phyloP scores from a whole-genome alignment of 2,329 filamentous ascomycete genomes.

The Aaosphaeria arxii region DNA sequence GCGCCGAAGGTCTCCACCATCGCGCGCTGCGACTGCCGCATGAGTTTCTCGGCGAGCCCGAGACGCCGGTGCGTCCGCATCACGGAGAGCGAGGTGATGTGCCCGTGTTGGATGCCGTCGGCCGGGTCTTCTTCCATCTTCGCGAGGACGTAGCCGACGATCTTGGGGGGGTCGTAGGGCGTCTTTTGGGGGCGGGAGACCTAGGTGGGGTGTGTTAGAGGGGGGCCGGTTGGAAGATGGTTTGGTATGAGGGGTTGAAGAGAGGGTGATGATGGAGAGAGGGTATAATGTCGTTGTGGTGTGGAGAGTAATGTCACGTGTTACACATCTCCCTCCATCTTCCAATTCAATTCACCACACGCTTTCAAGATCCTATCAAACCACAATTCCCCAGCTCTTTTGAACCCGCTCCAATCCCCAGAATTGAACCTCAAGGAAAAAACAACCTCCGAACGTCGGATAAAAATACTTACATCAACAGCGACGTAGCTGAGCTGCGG shows the following conservation, averaged over 20 bases:
- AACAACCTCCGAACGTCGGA: not conserved
- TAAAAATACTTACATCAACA: slow-evolving; percentile 63
- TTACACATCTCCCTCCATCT: too few relatives aligned
- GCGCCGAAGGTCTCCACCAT: slow-evolving; percentile 96
- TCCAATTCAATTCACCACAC: too few relatives aligned
- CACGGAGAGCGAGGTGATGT: slow-evolving; percentile 92
- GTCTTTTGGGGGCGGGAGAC: slow-evolving; percentile 74
- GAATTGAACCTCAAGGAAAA: too few relatives aligned
- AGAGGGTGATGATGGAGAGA: not conserved
- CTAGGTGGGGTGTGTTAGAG: slow-evolving; percentile 23
- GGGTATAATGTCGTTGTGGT: not conserved
- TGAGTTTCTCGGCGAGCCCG: slow-evolving; percentile 94
- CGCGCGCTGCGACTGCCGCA: slow-evolving; percentile 88
- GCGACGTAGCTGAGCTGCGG: slow-evolving; percentile 96
- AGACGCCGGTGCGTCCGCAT: slow-evolving; percentile 93
- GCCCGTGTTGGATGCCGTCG: slow-evolving; percentile 88
- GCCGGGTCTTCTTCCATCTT: slow-evolving; percentile 99
- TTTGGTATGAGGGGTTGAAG: not conserved
- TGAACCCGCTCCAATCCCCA: too few relatives aligned
- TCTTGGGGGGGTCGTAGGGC: slow-evolving; percentile 88
- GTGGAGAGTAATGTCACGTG: not conserved
- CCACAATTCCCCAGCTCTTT: too few relatives aligned
- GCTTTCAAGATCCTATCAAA: too few relatives aligned
- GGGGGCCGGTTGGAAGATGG: not conserved
- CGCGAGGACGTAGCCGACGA: slow-evolving; percentile 97